Percentiles rank a stretch among this genome's conserved stretches.
phyloP scores from a whole-genome alignment of 1,284 basidiomycete species.

The Moniliophthora roreri region DNA sequence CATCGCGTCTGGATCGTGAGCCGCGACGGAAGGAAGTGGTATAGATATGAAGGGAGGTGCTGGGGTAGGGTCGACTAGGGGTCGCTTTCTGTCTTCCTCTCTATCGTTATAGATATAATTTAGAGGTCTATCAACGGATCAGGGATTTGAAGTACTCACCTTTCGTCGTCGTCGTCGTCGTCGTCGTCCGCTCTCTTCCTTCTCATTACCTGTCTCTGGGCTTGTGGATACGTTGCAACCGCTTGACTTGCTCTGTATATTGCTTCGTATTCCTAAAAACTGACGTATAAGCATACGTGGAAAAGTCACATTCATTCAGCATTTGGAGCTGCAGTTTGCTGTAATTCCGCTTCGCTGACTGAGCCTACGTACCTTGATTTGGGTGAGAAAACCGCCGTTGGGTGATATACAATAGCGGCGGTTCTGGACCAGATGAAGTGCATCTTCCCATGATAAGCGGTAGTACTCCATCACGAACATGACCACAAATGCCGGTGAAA shows the following conservation, averaged over 20 bases:
- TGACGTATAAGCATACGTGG: too few relatives aligned
- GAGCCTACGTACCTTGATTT: conserved; percentile 84
- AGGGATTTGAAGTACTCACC: conserved; percentile 29
- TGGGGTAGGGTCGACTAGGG: conserved; percentile 33
- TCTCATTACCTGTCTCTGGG: conserved; percentile 43
- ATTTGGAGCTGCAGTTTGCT: too few relatives aligned
- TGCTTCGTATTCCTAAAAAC: conserved; percentile 92
- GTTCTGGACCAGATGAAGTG: conserved; percentile 84
- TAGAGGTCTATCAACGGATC: conserved; percentile 8
- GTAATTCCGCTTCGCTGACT: too few relatives aligned
- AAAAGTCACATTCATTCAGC: too few relatives aligned
- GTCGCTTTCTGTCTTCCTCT: conserved; percentile 54
- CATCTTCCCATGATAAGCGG: conserved; percentile 80
- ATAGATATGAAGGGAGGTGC: conserved; percentile 14
- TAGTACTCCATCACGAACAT: conserved; percentile 91
- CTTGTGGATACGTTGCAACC: conserved; percentile 53
- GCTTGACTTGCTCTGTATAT: conserved; percentile 80
- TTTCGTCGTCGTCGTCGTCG: conserved; percentile 58
- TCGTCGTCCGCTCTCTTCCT: conserved; percentile 68
- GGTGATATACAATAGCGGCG: conserved; percentile 89
- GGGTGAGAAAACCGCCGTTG: conserved; percentile 83
- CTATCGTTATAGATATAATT: conserved; percentile 26
- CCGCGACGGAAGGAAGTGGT: conserved; percentile 11
- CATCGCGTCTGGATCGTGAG: conserved; percentile 50
- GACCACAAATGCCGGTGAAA: conserved; percentile 86